Evolutionary conservation across 352 stramenopile species (phyloP), one percentile per base, ranked within the genome.

Genomic region (Phytopythium boreale): DNA sequence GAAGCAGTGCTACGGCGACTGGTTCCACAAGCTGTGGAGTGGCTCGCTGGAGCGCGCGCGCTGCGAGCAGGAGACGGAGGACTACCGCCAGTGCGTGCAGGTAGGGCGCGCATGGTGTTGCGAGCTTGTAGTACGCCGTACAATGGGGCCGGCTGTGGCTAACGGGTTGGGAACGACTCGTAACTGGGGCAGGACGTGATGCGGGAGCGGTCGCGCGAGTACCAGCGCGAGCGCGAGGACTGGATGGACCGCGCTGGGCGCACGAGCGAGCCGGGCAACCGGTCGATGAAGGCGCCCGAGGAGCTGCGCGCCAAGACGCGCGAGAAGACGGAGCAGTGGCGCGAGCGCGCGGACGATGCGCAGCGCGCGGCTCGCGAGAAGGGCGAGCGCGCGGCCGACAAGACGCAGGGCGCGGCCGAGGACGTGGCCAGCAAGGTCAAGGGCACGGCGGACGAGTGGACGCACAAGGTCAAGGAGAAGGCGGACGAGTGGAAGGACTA

Each of bases 1-100:
- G 37, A 89, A 90, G 67, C 77, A 75, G 56, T 93, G 85, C 75
- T 93, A 93, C 70, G 81, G 76, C 44, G 82, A 87, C 69, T 93
- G 85, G 85, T 93, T 93, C 72, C 79, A 91, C 63, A 72, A 76
- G 34, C 75, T 93, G 46, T 90, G 84, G 81, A 72, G 72, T 27
- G 85, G 85, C 43, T 80, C 75, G 12, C 87, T 87, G 59, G 81
- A 91, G 41, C 66, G 69, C 27, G 64, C 77, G n/a, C 63, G 75
- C 36, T 93, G 85, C 72, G 85, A 93, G 10, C 75, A 84, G 53
- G 81, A 93, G 61, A 84, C 80, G 24, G 66, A 91, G 26, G 78
- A 88, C 41, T 94, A 79, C 63, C 84, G 82, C 24, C 73, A 87
- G 37, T 94, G 85, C 62, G 82, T 94, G 49, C 69, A 87, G 72